A percentile compares a stretch with the other conserved stretches of the same genome.
Evolutionary conservation across 331 rosid genomes (phyloP).

Genomic region (Prunus yedoensis): DNA sequence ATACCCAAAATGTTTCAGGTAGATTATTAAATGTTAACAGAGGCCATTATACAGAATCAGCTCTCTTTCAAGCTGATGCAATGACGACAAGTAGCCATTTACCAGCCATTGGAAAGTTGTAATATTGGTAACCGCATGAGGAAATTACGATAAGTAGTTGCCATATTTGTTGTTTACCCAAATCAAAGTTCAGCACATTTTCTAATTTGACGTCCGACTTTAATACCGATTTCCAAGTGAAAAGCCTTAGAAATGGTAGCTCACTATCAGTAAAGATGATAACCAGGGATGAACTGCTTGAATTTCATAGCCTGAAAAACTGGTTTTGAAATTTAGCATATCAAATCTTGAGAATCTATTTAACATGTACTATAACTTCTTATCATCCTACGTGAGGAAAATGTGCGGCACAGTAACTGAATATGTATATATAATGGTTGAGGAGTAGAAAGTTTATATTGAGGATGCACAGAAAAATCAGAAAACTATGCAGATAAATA

Average conservation of each 20-base stretch:
- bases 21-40: neutral
- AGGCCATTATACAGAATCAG: neutral
- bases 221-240: neutral
- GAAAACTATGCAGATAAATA: neutral
- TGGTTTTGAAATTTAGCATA: neutral
- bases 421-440: neutral
- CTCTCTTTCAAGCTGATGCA: neutral
- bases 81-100: neutral
- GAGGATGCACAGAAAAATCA: neutral
- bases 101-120: neutral
- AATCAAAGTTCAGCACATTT: neutral
- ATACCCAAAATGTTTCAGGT: neutral
- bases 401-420: too few relatives aligned
- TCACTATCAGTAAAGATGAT: neutral
- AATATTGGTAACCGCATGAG: neutral
- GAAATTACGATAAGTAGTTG: neutral
- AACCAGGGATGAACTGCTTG: neutral
- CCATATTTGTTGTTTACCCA: neutral
- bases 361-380: neutral
- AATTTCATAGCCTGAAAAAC: neutral
- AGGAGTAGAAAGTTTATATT: neutral
- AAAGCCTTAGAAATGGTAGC: neutral
- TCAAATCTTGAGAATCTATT: neutral
- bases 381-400: neutral
- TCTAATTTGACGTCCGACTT: neutral